A percentile compares a stretch with the other conserved stretches of the same genome.
Evolutionary conservation across 139 green algal genomes (phyloP).

Genomic region (Spirogloea muscicola): DNA sequence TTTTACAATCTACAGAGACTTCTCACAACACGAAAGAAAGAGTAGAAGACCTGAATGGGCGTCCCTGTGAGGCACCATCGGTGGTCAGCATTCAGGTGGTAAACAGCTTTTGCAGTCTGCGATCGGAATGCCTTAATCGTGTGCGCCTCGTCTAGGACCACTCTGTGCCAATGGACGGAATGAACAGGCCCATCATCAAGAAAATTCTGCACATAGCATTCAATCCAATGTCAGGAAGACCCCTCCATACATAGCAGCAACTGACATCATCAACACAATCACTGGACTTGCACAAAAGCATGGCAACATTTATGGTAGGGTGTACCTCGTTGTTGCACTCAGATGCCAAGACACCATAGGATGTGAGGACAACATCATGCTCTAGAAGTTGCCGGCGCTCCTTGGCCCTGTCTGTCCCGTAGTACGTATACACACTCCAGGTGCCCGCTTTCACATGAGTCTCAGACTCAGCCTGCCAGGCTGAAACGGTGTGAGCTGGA

Average conservation of each 20-base stretch:
- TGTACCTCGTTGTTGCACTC: no score
- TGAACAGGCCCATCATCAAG: conserved; percentile 13
- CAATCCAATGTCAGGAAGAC: no score
- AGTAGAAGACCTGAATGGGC: conserved; percentile 65
- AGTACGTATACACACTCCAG: conserved; percentile 24
- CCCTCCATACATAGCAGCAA: no score
- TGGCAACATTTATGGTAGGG: no score
- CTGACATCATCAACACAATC: no score
- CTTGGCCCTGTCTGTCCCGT: conserved; percentile 19
- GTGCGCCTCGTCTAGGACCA: conserved; percentile 93
- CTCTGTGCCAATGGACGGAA: conserved; percentile 48
- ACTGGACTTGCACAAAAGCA: no score
- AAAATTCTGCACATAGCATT: conserved; percentile 32
- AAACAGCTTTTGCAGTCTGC: conserved; percentile 53
- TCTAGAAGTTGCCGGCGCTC: neutral
- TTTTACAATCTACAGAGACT: no score
- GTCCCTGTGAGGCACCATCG: conserved; percentile 89
- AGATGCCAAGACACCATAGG: no score
- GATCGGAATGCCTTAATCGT: conserved; percentile 81
- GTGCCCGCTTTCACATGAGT: neutral
- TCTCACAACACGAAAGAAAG: neutral
- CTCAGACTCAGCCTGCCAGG: conserved; percentile 27
- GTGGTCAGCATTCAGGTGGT: conserved; percentile 13
- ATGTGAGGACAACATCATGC: conserved; percentile 44
- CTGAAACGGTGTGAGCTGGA: neutral